Conservation (phyloP, 1,284 basidiomycete species). For the Erythrobasidium hasegawianum region DNA sequence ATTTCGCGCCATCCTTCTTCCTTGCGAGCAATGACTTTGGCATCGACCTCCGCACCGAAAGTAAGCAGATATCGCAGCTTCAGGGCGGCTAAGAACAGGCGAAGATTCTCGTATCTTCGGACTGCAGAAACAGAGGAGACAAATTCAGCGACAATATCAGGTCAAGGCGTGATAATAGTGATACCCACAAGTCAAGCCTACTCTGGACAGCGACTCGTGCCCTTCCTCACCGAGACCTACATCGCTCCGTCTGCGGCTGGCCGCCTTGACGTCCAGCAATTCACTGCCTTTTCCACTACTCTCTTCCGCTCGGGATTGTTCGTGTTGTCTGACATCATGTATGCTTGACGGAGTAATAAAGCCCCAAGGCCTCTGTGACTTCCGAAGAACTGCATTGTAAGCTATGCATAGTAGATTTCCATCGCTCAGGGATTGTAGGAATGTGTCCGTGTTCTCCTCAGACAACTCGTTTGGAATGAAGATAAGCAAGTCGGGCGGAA, state of each 20-base stretch:
- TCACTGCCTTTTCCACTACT: conserved; percentile 1
- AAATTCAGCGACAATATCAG: too few relatives aligned
- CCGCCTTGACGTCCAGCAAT: too few relatives aligned
- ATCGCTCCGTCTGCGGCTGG: too few relatives aligned
- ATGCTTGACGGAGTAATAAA: conserved; percentile 71
- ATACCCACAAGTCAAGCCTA: conserved; percentile 59
- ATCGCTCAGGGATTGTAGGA: conserved; percentile 52
- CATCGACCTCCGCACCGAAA: conserved; percentile 64
- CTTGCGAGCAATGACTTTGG: conserved; percentile 64
- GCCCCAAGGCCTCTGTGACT: conserved; percentile 78
- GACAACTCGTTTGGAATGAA: conserved; percentile 50
- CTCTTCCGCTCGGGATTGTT: conserved; percentile 40
- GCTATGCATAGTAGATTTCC: conserved; percentile 74
- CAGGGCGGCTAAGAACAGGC: conserved; percentile 77
- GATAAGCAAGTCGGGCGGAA: conserved; percentile 48
- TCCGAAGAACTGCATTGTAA: conserved; percentile 72
- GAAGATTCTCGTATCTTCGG: conserved; percentile 71
- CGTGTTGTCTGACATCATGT: conserved; percentile 60
- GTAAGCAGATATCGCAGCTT: conserved; percentile 73
- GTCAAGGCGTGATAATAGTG: too few relatives aligned
- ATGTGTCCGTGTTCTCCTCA: conserved; percentile 35
- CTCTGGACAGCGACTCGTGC: conserved; percentile 37
- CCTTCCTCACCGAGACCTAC: too few relatives aligned
- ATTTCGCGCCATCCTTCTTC: conserved; percentile 75
- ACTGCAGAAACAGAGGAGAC: conserved; percentile 54